These are phyloP conservation scores for Myriosclerotinia duriaeana DNA, from an alignment of 2,329 filamentous ascomycete species.

Conservation along the genomic window DNA sequence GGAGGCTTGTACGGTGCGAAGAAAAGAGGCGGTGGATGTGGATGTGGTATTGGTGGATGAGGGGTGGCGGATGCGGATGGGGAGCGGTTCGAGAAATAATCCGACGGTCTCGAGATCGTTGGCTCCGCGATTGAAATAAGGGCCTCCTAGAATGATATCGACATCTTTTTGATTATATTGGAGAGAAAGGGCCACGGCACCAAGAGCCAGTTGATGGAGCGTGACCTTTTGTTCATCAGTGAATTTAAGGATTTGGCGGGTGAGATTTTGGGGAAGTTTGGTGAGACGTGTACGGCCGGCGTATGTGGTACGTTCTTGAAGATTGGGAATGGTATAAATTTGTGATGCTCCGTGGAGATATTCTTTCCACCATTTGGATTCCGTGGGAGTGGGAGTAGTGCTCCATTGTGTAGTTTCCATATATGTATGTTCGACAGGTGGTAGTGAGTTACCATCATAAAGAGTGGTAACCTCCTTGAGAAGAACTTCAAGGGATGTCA, in stretches of 20 bases:
- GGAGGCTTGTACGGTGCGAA: constrained; percentile 28
- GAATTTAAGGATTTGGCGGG: background rate
- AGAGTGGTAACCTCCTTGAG: constrained; percentile 34
- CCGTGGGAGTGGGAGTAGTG: background rate
- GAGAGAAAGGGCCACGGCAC: constrained; percentile 22
- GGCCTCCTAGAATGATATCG: constrained; percentile 38
- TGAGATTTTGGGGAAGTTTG: background rate
- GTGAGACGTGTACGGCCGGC: constrained; percentile 2
- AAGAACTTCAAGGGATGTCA: constrained; percentile 38
- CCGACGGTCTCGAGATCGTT: constrained; percentile 34
- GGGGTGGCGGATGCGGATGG: constrained; percentile 13
- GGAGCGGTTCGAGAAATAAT: constrained; percentile 20
- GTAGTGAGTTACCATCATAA: constrained; percentile 29
- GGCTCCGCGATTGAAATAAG: constrained; percentile 37
- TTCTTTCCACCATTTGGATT: constrained; percentile 16
- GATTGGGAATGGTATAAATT: background rate
- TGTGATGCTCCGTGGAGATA: constrained; percentile 3
- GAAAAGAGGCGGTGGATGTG: background rate
- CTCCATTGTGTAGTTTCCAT: constrained; percentile 15
- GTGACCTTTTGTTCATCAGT: constrained; percentile 15
- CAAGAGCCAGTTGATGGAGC: constrained; percentile 24
- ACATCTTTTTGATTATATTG: background rate
- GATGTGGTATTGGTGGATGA: background rate
- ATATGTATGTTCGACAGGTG: constrained; percentile 15
- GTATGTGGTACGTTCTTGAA: constrained; percentile 1